Evolutionary conservation across 495 filamentous ascomycete genomes (phyloP).

Genomic region (Penicillium crystallinum): DNA sequence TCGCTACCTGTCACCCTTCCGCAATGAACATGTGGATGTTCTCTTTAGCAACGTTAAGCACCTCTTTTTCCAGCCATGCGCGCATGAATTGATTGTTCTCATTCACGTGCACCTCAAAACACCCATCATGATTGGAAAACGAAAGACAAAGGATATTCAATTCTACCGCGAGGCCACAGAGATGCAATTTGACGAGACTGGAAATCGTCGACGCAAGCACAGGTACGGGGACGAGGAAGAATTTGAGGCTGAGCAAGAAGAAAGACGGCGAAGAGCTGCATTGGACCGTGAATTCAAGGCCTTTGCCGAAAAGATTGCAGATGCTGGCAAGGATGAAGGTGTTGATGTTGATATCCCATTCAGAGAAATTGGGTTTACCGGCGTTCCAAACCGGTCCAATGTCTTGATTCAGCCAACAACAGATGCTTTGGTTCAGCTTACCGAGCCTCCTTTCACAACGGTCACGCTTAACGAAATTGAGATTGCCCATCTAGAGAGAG

Average conservation of each 20-base stretch:
- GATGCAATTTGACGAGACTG: slow-evolving; percentile 98
- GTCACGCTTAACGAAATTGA: slow-evolving; percentile 94
- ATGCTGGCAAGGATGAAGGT: slow-evolving; percentile 77
- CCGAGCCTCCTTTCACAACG: slow-evolving; percentile 93
- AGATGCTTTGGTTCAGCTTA: slow-evolving; percentile 96
- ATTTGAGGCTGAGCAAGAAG: slow-evolving; percentile 97
- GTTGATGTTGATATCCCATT: slow-evolving; percentile 94
- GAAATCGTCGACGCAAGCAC: slow-evolving; percentile 94
- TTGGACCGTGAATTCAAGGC: slow-evolving; percentile 93
- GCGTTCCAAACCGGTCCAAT: slow-evolving; percentile 91
- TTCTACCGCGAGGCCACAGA: slow-evolving; percentile 98
- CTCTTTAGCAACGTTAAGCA: slow-evolving; percentile 99
- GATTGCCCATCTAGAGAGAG: slow-evolving; percentile 91
- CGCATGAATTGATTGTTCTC: slow-evolving; percentile 92
- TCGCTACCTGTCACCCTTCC: slow-evolving; percentile 84
- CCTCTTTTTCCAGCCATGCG: slow-evolving; percentile 96
- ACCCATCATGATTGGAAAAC: slow-evolving; percentile 96
- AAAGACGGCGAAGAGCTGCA: slow-evolving; percentile 80
- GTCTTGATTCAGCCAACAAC: slow-evolving; percentile 94
- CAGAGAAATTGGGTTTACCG: slow-evolving; percentile 92
- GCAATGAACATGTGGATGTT: slow-evolving; percentile 81
- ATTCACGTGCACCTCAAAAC: slow-evolving; percentile 98
- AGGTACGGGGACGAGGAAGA: slow-evolving; percentile 99
- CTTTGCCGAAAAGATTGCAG: slow-evolving; percentile 95
- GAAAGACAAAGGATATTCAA: slow-evolving; percentile 97